Evolutionary conservation across 495 filamentous ascomycete genomes (phyloP).

Genomic region (Xylaria cubensis): DNA sequence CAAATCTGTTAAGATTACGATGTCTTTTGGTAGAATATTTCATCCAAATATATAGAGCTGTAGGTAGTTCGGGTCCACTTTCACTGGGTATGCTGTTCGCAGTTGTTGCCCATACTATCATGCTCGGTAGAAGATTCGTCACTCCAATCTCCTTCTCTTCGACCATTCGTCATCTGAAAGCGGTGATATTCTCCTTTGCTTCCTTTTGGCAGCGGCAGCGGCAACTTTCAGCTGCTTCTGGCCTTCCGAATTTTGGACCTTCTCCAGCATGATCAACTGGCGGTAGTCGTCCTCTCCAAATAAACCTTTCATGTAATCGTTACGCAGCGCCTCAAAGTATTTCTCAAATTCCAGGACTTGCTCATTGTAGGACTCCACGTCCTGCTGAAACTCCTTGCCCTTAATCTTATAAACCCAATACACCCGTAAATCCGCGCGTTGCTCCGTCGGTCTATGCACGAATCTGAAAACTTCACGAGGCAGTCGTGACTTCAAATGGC

Average conservation of each 20-base stretch:
- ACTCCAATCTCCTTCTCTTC: too few species aligned
- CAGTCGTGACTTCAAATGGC: background rate
- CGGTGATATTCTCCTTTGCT: too few species aligned
- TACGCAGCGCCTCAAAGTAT: background rate
- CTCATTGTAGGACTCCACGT: background rate
- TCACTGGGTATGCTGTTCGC: too few species aligned
- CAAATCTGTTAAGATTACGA: background rate
- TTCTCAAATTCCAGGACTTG: background rate
- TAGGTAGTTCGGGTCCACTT: background rate
- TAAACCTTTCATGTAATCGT: background rate
- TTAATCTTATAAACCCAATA: background rate
- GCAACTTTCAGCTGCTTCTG: background rate
- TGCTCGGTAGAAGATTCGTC: background rate
- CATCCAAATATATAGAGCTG: background rate
- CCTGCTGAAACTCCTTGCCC: constrained; percentile 4
- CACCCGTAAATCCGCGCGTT: background rate
- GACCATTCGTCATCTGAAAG: too few species aligned
- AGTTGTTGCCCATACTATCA: background rate
- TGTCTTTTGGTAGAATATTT: background rate
- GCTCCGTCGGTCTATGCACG: background rate
- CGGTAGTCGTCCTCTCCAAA: background rate
- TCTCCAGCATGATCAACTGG: constrained; percentile 2
- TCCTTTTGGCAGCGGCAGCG: background rate
- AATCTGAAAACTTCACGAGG: background rate
- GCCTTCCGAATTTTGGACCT: background rate